Evolutionary conservation across 2,329 filamentous ascomycete species (phyloP).

Genomic region (Neonectria ditissima): DNA sequence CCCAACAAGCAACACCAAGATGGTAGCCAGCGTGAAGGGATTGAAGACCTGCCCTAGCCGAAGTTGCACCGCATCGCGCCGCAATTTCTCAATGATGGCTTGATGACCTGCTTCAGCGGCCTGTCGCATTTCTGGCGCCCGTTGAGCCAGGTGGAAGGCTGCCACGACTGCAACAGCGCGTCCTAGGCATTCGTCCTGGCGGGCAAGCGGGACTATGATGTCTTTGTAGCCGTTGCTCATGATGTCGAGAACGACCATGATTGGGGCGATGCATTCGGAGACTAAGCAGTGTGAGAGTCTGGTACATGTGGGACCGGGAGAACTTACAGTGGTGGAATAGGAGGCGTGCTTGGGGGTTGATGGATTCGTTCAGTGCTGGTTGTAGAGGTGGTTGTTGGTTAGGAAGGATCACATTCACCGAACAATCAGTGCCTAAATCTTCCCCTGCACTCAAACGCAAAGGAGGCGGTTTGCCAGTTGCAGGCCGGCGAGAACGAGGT

Average conservation of each 20-base stretch:
- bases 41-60: conserved; percentile 49
- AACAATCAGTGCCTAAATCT: background rate
- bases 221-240: conserved; percentile 53
- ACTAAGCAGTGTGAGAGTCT: conserved; percentile 37
- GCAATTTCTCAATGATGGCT: conserved; percentile 52
- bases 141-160: conserved; percentile 52
- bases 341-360: conserved; percentile 47
- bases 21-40: conserved; percentile 51
- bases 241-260: conserved; percentile 55
- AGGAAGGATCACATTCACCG: background rate
- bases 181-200: conserved; percentile 50
- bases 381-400: conserved; percentile 21
- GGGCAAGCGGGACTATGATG: conserved; percentile 54
- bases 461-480: background rate
- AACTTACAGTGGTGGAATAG: conserved; percentile 52
- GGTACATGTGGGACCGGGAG: fast-evolving
- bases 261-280: conserved; percentile 51
- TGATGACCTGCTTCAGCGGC: conserved; percentile 51
- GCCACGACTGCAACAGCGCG: conserved; percentile 54
- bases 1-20: conserved; percentile 54
- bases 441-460: background rate
- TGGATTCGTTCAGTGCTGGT: conserved; percentile 41
- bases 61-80: conserved; percentile 46
- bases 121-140: conserved; percentile 45
- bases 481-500: background rate